Evolutionary conservation across 345 rosid genomes (phyloP).

Genomic region (Noccaea bulbosa): DNA sequence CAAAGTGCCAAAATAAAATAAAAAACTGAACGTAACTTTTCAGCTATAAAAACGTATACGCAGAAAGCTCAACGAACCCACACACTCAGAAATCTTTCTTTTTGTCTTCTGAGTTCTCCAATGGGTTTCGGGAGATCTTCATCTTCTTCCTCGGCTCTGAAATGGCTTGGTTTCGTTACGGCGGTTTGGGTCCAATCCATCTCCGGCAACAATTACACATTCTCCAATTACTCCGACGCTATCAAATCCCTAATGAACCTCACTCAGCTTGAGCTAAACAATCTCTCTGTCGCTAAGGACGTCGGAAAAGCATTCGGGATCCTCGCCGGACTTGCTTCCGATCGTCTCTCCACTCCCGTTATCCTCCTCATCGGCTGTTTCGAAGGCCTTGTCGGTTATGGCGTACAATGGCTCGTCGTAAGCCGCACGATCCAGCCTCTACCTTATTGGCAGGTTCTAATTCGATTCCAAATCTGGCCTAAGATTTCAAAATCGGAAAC

Average conservation of each 20-base stretch:
- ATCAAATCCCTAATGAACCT: slow-evolving; percentile 65
- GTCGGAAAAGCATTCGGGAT: slow-evolving; percentile 72
- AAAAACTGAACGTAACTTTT: background rate
- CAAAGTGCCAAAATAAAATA: background rate
- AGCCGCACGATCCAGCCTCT: slow-evolving; percentile 56
- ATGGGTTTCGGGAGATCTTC: slow-evolving; percentile 33
- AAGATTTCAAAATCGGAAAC: background rate
- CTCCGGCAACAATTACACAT: slow-evolving; percentile 70
- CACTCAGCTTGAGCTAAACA: slow-evolving; percentile 58
- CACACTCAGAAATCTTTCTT: background rate
- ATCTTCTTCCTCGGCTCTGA: slow-evolving; percentile 45
- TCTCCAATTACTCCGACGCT: slow-evolving; percentile 64
- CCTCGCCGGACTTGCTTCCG: slow-evolving; percentile 62
- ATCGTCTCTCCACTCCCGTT: slow-evolving; percentile 49
- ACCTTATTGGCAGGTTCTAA: slow-evolving; percentile 65
- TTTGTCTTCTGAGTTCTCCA: background rate
- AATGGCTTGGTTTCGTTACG: slow-evolving; percentile 67
- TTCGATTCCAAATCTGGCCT: background rate
- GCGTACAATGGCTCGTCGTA: slow-evolving; percentile 75
- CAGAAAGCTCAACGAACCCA: slow-evolving; percentile 22
- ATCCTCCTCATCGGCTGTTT: slow-evolving; percentile 54
- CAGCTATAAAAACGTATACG: slow-evolving; percentile 34
- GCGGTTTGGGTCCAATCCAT: slow-evolving; percentile 69
- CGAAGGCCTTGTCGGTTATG: slow-evolving; percentile 64
- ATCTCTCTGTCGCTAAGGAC: slow-evolving; percentile 66